Conservation (phyloP, 768 basidiomycete genomes). For the Lepiota brunneoincarnata region DNA sequence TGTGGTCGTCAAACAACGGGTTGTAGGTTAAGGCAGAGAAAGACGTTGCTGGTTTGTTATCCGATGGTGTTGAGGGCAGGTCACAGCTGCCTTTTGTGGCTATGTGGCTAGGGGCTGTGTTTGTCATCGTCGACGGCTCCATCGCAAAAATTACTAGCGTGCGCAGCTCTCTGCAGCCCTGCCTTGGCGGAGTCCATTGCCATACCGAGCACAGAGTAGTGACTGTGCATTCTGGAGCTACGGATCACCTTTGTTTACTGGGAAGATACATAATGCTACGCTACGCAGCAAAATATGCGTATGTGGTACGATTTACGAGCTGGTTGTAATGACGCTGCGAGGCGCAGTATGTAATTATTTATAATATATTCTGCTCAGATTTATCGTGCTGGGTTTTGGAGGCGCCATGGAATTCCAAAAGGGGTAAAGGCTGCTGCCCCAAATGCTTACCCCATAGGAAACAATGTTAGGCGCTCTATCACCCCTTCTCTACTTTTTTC, state of each 20-base stretch:
- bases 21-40: neutral
- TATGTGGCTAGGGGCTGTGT: slow-evolving; percentile 7
- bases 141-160: neutral
- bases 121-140: neutral
- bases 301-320: neutral
- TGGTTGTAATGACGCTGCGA: neutral
- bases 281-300: neutral
- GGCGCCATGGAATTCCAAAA: neutral
- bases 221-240: neutral
- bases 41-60: neutral
- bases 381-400: neutral
- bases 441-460: too few species aligned
- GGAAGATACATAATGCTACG: neutral
- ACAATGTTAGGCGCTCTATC: slow-evolving; percentile 1
- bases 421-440: neutral
- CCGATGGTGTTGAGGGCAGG: slow-evolving; percentile 12
- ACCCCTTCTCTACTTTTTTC: neutral
- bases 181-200: neutral
- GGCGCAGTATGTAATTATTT: neutral
- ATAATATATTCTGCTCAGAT: neutral
- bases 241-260: too few species aligned
- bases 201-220: neutral
- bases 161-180: neutral
- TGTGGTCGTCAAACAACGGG: slow-evolving; percentile 1
- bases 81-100: slow-evolving; percentile 3